Evolutionary conservation across 306 rosid genomes (phyloP).

Genomic region (Cyamopsis tetragonoloba): DNA sequence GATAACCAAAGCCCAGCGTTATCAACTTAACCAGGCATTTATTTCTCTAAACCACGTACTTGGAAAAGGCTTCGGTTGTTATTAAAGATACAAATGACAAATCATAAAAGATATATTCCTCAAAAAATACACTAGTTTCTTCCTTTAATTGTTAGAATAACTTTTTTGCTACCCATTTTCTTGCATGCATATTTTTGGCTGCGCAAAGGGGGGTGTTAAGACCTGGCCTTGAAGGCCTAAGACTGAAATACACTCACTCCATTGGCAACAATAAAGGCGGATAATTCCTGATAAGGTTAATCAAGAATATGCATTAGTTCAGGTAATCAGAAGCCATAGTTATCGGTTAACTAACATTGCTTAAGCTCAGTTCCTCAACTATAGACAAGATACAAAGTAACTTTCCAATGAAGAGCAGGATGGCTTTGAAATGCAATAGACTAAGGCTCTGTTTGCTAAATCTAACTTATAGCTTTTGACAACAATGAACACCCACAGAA

Average conservation of each 20-base stretch:
- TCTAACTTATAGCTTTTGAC: too few species aligned
- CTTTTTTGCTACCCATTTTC: not conserved
- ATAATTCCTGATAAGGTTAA: not conserved
- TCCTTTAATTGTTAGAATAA: not conserved
- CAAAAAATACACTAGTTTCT: not conserved
- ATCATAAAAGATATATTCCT: slow-evolving; percentile 2
- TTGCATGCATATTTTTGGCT: not conserved
- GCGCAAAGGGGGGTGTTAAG: too few species aligned
- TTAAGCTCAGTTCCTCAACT: too few species aligned
- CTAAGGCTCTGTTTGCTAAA: too few species aligned
- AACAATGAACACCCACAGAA: not conserved
- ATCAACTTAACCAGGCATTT: too few species aligned
- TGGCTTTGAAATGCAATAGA: not conserved
- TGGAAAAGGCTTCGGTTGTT: too few species aligned
- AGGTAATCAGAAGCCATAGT: not conserved
- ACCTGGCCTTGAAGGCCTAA: not conserved
- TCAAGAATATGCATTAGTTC: not conserved
- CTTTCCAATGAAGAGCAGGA: not conserved
- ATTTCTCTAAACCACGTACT: too few species aligned
- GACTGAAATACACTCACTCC: not conserved
- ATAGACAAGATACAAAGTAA: not conserved
- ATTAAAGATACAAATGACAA: not conserved
- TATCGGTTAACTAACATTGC: not conserved
- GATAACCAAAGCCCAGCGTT: too few species aligned
- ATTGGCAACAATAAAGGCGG: not conserved